These are phyloP conservation scores for Neoarthrinium moseri DNA, from an alignment of 2,329 filamentous ascomycete species.

Conservation along the genomic window DNA sequence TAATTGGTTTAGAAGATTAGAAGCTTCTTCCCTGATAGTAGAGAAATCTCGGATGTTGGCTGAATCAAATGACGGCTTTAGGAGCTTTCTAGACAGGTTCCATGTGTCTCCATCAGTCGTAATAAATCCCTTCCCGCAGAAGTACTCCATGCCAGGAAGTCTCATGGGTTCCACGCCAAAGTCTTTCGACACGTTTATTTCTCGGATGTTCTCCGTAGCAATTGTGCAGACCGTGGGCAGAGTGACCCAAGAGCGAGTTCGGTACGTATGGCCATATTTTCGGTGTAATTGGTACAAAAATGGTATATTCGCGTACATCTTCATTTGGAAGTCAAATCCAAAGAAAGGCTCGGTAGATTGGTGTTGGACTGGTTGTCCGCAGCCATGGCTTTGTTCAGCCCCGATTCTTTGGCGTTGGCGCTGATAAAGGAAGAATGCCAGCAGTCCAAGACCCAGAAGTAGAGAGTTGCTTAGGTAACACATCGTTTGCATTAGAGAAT, in stretches of 20 bases:
- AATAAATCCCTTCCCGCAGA: constrained; percentile 11
- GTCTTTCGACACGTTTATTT: constrained; percentile 10
- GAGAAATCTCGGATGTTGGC: constrained; percentile 9
- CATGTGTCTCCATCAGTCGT: constrained; percentile 13
- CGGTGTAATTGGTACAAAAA: constrained; percentile 6
- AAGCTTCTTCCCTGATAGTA: constrained; percentile 5
- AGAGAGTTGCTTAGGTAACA: too few relatives aligned
- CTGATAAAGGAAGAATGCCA: constrained; percentile 2
- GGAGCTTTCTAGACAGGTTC: constrained; percentile 8
- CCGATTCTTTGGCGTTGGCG: constrained; percentile 3
- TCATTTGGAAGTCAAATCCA: constrained; percentile 10
- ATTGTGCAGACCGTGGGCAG: constrained; percentile 6
- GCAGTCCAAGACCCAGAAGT: constrained; percentile 5
- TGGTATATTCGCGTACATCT: constrained; percentile 6
- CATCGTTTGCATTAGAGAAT: too few relatives aligned
- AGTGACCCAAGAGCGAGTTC: constrained; percentile 3
- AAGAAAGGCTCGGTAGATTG: constrained; percentile 10
- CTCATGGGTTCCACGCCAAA: constrained; percentile 11
- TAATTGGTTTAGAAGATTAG: constrained; percentile 8
- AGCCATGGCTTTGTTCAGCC: constrained; percentile 2
- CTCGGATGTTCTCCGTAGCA: neutral
- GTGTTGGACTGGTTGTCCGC: constrained; percentile 5
- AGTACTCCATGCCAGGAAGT: constrained; percentile 9
- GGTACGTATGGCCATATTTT: constrained; percentile 6
- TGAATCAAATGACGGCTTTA: constrained; percentile 11